Evolutionary conservation across 176 grass and related monocot genomes (phyloP).

Genomic region (Thalia dealbata): DNA sequence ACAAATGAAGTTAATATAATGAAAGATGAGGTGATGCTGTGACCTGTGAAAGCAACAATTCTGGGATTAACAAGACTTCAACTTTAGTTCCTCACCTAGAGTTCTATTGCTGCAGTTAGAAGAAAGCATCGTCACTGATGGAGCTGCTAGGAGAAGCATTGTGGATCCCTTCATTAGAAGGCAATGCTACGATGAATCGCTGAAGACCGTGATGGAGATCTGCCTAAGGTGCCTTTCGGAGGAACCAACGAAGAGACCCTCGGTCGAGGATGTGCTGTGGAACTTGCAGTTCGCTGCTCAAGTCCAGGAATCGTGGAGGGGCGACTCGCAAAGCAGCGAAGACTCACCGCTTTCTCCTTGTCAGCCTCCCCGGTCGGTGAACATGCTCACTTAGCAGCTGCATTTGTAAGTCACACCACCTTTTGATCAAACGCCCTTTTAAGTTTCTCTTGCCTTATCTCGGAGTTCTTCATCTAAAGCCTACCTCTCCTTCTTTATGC

Average conservation of each 20-base stretch:
- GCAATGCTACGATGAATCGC: slow-evolving; percentile 58
- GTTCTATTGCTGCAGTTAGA: slow-evolving; percentile 33
- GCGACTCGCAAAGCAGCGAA: slow-evolving; percentile 44
- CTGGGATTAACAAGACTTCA: background rate
- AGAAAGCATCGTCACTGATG: slow-evolving; percentile 54
- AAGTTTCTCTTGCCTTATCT: background rate
- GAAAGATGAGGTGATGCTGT: slow-evolving; percentile 46
- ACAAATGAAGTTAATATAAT: slow-evolving; percentile 75
- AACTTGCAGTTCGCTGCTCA: slow-evolving; percentile 93
- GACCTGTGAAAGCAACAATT: too few relatives aligned
- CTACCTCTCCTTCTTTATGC: too few relatives aligned
- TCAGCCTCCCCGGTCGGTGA: background rate
- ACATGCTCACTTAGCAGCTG: background rate
- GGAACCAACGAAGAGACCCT: slow-evolving; percentile 61
- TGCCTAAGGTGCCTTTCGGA: slow-evolving; percentile 73
- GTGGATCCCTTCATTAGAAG: slow-evolving; percentile 49
- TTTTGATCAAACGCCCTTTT: too few relatives aligned
- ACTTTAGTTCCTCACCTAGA: slow-evolving; percentile 7
- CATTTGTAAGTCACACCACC: background rate
- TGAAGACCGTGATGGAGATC: slow-evolving; percentile 75
- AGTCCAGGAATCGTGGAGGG: slow-evolving; percentile 59
- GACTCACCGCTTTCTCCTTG: slow-evolving; percentile 42
- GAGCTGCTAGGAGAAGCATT: slow-evolving; percentile 47
- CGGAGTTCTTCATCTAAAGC: too few relatives aligned
- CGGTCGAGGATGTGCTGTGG: slow-evolving; percentile 86